These are phyloP conservation scores for Fraxinus xanthoxyloides DNA, from an alignment of 305 asterid species.

Conservation along the genomic window DNA sequence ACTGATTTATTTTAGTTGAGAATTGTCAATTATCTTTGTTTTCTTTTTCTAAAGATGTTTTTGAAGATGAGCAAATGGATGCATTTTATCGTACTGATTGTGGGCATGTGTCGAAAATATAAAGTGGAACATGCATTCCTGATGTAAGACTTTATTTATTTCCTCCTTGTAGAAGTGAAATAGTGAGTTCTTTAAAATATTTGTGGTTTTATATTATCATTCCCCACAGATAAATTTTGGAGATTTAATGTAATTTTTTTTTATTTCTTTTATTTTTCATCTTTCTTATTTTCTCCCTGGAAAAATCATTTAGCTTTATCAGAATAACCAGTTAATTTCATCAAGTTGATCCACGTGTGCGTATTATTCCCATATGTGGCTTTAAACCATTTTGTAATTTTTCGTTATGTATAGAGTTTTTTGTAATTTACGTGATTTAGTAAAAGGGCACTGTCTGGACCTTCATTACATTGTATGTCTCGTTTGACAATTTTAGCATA, in stretches of 20 bases:
- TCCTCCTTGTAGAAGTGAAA: not conserved
- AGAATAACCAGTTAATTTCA: not conserved
- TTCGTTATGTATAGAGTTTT: not conserved
- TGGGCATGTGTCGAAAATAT: not conserved
- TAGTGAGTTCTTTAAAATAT: not conserved
- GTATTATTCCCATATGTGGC: not conserved
- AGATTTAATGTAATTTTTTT: not conserved
- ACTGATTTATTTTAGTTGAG: not conserved
- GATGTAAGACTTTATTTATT: not conserved
- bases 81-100: not conserved
- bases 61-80: not conserved
- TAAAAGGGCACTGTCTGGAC: not conserved
- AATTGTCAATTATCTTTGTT: not conserved
- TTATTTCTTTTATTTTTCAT: not conserved
- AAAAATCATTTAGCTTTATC: not conserved
- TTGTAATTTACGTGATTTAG: not conserved
- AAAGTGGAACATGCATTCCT: not conserved
- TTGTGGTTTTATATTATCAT: not conserved
- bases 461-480: not conserved
- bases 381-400: not conserved
- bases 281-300: not conserved
- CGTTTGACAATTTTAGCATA: not conserved
- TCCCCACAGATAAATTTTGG: not conserved
- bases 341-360: not conserved
- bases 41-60: not conserved